phyloP scores from a whole-genome alignment of 2,329 filamentous ascomycete genomes.

The Pyricularia pennisetigena region DNA sequence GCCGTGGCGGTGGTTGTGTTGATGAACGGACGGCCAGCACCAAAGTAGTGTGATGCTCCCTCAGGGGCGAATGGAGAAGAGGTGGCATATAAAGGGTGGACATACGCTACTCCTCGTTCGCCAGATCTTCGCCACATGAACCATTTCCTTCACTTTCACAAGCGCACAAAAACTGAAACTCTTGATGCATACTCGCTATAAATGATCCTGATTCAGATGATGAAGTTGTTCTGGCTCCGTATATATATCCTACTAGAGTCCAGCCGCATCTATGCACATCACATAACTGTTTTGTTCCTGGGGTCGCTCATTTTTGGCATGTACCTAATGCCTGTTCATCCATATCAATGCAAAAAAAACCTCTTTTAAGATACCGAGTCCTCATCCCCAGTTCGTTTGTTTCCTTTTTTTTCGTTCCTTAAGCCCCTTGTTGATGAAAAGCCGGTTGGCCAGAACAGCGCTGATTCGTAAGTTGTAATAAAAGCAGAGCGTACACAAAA shows the following conservation, averaged over 20 bases:
- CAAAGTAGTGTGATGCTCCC: not conserved
- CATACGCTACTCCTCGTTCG: not conserved
- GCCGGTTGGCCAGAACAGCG: not conserved
- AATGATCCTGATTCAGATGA: not conserved
- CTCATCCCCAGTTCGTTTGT: not conserved
- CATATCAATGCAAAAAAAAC: not conserved
- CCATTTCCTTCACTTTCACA: not conserved
- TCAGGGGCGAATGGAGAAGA: not conserved
- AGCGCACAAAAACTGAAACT: not conserved
- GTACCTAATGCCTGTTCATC: not conserved
- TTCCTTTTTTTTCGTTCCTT: not conserved
- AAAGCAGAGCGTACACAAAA: not conserved
- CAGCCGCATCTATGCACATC: not conserved
- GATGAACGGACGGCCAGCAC: too few relatives aligned
- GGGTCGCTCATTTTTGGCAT: not conserved
- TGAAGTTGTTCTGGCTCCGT: not conserved
- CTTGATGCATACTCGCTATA: not conserved
- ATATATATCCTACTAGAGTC: not conserved
- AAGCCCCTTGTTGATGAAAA: not conserved
- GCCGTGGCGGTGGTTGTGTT: not conserved
- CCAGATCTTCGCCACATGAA: not conserved
- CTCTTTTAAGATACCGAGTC: not conserved
- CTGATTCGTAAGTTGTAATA: not conserved
- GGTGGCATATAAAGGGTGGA: not conserved
- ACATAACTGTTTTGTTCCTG: not conserved